Base-by-base conservation (phyloP, 2,329 filamentous ascomycete species). In the Stachybotrys chartarum region DNA sequence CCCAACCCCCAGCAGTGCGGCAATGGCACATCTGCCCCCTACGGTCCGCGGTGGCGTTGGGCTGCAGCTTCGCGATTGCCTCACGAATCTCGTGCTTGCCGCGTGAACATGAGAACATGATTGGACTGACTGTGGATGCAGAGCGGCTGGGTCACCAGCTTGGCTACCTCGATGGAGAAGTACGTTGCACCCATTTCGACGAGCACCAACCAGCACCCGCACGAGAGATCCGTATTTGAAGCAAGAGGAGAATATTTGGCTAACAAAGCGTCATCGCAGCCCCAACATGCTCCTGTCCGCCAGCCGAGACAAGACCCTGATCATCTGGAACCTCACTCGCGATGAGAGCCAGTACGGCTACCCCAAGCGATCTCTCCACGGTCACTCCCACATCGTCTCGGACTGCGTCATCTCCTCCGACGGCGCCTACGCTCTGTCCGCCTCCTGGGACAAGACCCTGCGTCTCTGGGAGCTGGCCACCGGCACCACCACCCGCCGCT, bases 361-460 rank as follows among this genome's bases (percentile, higher is more conserved):
- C 85, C 94, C 94, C 74, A 97, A 99, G 87, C 88, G 94, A 81
- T 95, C 91, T 75, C 91, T 99, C 68, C 88, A 95, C 82, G 94
- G 94, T 73, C 94, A 99, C 86, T 97, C 92, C 64, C 94, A 99
- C 88, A 99, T 99, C 78, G 92, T 99, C 75, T 97, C 94, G 78
- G 94, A 99, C 88, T 97, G 94, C 82, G 94, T 99, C 68, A 99
- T 99, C 85, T 97, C 93, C 74, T 97, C 94, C 66, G 94, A 99
- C 78, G 94, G 94, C 77, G 93, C 94, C 75, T 99, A 99, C 79
- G 94, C 94, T 74, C 90, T 99, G 71, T 97, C 94, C 69, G 89
- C 93, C 67, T 97, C 94, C 63, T 99, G 94, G 94, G 94, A 99
- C 83, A 97, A 97, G 91, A 97, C 93, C 66, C 91, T 99, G 74